Evolutionary conservation across 2,329 filamentous ascomycete species (phyloP), one percentile per base, ranked within the genome.

Genomic region (Exophiala dermatitidis): DNA sequence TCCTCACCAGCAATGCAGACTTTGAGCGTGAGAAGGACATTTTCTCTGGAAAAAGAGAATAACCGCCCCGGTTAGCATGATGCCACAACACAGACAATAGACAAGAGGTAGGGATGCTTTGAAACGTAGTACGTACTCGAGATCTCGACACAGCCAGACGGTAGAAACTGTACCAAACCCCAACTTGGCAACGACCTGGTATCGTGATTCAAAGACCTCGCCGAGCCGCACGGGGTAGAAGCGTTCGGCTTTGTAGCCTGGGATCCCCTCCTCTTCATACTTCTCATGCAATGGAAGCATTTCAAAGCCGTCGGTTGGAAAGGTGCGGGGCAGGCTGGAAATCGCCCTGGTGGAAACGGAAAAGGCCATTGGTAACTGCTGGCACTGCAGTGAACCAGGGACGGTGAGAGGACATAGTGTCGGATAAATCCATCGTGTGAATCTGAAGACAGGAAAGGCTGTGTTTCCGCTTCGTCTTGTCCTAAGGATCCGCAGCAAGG

Each of bases 81-180:
- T 62, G 33, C 1, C 66, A 69, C 26, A n/a, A n/a, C n/a, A n/a
- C n/a, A n/a, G n/a, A n/a, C n/a, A n/a, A n/a, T n/a, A n/a, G 26
- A 5, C 6, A 41, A 63, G 46, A 19, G 19, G 19, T 19, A 19
- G 2, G 19, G 19, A 2, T 19, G 19, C 19, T 19, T 19, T 2
- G 2, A 2, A 19, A 19, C 19, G 19, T 19, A 19, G 19, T 19
- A 2, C 19, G 19, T 19, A 19, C 19, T 2, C 2, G 19, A 46
- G 55, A 58, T 71, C 65, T 2, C 61, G 60, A 32, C 69, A 71
- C 37, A 75, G 67, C 74, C 71, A 77, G 41, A 75, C 69, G 5
- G 71, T 77, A 5, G 72, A 71, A 58, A 63, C 74, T 2, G 68
- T 67, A 28, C 74, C 73, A 29, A 66, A 50, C 3, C 51, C 51